Conservation (phyloP, 495 filamentous ascomycete species). For the Hypoxylon crocopeplum region DNA sequence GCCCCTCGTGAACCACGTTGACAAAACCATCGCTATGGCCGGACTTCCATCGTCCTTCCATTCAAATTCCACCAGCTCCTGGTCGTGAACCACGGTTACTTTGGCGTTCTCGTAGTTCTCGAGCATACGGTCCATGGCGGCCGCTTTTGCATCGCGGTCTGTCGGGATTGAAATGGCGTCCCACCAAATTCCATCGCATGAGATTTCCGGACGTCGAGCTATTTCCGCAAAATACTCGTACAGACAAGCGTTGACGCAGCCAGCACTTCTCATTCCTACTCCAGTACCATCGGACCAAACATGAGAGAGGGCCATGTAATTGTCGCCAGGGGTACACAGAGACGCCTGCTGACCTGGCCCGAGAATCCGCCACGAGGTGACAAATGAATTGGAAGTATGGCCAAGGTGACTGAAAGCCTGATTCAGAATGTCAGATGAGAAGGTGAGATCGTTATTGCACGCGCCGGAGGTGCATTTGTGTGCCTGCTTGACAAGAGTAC, state of each 20-base stretch:
- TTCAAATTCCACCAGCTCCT: slow-evolving; percentile 37
- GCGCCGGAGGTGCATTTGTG: slow-evolving; percentile 1
- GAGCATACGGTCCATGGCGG: slow-evolving; percentile 34
- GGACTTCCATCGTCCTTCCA: slow-evolving; percentile 38
- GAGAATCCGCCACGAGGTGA: background rate
- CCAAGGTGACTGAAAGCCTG: background rate
- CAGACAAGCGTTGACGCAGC: slow-evolving; percentile 28
- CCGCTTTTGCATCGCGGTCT: slow-evolving; percentile 5
- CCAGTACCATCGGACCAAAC: slow-evolving; percentile 36
- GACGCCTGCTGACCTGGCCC: background rate
- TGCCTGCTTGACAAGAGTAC: slow-evolving; percentile 2
- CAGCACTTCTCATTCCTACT: slow-evolving; percentile 6
- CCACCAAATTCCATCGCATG: slow-evolving; percentile 35
- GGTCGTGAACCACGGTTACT: slow-evolving; percentile 44
- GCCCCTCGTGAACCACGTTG: slow-evolving; percentile 39
- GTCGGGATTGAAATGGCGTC: slow-evolving; percentile 31
- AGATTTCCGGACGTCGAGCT: slow-evolving; percentile 6
- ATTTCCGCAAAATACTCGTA: slow-evolving; percentile 18
- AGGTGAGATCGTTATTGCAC: background rate
- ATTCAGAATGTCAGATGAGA: background rate
- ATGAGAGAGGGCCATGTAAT: slow-evolving; percentile 33
- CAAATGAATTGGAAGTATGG: background rate
- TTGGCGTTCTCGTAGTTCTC: slow-evolving; percentile 36
- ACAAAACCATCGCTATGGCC: slow-evolving; percentile 34
- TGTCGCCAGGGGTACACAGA: background rate